These are phyloP conservation scores for Phytomonas sp. DNA, from an alignment of 208 protist species.

Conservation along the genomic window DNA sequence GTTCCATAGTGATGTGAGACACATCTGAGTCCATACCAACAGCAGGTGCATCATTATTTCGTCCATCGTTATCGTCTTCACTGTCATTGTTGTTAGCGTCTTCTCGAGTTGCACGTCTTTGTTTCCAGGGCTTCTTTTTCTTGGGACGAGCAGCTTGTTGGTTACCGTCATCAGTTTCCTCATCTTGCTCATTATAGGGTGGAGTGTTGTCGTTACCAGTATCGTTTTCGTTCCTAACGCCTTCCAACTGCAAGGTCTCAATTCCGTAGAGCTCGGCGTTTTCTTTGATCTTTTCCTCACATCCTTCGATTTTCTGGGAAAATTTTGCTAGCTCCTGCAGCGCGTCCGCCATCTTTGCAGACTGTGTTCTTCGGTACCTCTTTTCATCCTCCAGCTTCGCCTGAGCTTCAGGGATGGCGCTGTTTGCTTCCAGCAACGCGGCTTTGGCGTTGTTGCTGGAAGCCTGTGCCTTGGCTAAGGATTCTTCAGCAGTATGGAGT, in stretches of 20 bases:
- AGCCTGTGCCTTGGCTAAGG: conserved; percentile 45
- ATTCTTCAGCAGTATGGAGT: conserved; percentile 46
- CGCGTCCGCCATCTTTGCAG: conserved; percentile 67
- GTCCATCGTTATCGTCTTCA: not conserved
- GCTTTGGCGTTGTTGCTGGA: conserved; percentile 41
- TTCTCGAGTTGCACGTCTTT: not conserved
- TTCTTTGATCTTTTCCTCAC: conserved; percentile 78
- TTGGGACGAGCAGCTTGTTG: not conserved
- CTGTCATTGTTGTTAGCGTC: conserved; percentile 6
- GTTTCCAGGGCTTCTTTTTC: conserved; percentile 14
- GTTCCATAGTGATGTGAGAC: conserved; percentile 13
- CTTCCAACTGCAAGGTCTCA: conserved; percentile 55
- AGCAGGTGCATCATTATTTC: not conserved
- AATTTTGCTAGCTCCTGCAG: conserved; percentile 80
- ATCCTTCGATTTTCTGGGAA: conserved; percentile 81
- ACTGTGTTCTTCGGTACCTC: conserved; percentile 69
- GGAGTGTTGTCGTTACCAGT: conserved; percentile 21
- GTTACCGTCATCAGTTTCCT: conserved; percentile 7
- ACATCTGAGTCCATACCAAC: not conserved
- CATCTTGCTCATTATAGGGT: conserved; percentile 19
- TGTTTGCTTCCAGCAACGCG: conserved; percentile 49
- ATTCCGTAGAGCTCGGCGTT: conserved; percentile 84
- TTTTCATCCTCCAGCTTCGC: conserved; percentile 72
- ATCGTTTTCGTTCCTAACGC: conserved; percentile 18
- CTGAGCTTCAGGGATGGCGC: conserved; percentile 54